A percentile compares a stretch with the other conserved stretches of the same genome.
Evolutionary conservation across 148 eudicot genomes (phyloP).

Genomic region (Talinum fruticosum): DNA sequence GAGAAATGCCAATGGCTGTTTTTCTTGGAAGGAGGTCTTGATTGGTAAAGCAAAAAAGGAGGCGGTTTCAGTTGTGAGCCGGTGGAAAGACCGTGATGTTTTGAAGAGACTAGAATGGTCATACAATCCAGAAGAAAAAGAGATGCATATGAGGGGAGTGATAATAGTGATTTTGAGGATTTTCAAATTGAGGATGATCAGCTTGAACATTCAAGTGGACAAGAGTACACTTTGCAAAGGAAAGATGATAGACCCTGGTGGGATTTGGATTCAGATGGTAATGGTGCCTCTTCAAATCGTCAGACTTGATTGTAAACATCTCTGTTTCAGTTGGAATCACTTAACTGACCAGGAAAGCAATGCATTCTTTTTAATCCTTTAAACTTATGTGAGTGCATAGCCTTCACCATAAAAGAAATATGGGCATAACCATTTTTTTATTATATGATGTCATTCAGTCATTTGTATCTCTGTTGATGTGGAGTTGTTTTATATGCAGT

Average conservation of each 20-base stretch:
- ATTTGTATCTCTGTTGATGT: not conserved
- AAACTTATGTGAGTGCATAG: slow-evolving; percentile 9
- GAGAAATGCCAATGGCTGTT: slow-evolving; percentile 67
- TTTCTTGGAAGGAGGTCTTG: slow-evolving; percentile 80
- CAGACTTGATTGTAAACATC: slow-evolving; percentile 1
- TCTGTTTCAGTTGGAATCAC: not conserved
- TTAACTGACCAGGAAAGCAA: not conserved
- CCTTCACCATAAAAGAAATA: not conserved
- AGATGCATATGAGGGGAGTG: slow-evolving; percentile 14
- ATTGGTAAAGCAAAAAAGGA: slow-evolving; percentile 66
- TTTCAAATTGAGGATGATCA: slow-evolving; percentile 31
- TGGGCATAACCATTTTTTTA: not conserved
- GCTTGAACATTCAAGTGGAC: slow-evolving; percentile 21
- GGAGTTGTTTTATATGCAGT: not conserved
- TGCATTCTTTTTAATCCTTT: not conserved
- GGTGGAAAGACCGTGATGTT: slow-evolving; percentile 75
- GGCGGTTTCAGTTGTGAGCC: slow-evolving; percentile 63
- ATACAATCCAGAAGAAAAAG: slow-evolving; percentile 51
- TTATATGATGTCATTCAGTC: not conserved
- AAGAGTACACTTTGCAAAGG: slow-evolving; percentile 17
- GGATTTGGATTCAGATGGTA: slow-evolving; percentile 33
- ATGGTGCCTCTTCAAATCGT: slow-evolving; percentile 13
- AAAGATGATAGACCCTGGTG: slow-evolving; percentile 36
- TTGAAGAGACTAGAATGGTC: slow-evolving; percentile 75
- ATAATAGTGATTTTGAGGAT: slow-evolving; percentile 25